Evolutionary conservation across 1,139 yeast genomes (phyloP).

Genomic region (Blastobotrys ciferrii): DNA sequence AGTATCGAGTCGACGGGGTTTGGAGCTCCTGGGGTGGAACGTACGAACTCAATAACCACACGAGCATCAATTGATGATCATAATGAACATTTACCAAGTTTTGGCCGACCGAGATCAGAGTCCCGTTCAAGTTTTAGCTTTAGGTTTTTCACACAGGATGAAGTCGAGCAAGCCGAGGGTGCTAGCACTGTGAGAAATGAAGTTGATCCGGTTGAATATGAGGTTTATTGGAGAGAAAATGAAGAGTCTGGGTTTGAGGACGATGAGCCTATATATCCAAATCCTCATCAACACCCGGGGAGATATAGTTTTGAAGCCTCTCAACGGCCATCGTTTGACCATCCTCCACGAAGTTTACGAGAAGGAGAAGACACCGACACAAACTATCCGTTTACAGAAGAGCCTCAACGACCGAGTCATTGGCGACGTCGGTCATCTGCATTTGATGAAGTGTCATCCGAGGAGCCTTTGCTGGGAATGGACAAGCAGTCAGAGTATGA

Average conservation of each 20-base stretch:
- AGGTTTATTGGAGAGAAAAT: constrained; percentile 35
- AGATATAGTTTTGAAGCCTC: constrained; percentile 21
- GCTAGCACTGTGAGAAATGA: constrained; percentile 70
- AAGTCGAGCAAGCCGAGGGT: constrained; percentile 84
- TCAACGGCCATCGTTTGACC: constrained; percentile 11
- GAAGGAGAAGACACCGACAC: background rate
- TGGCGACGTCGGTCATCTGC: constrained; percentile 24
- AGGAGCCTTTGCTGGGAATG: constrained; percentile 17
- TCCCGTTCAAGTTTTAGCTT: constrained; percentile 44
- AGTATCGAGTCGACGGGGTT: constrained; percentile 12
- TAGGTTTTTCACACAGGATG: constrained; percentile 76
- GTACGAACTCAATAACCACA: constrained; percentile 8
- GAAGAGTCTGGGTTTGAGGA: constrained; percentile 27
- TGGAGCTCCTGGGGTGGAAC: constrained; percentile 6
- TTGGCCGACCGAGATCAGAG: constrained; percentile 18
- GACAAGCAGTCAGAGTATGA: constrained; percentile 2
- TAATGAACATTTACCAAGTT: background rate
- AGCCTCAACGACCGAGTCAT: constrained; percentile 10
- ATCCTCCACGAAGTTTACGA: background rate
- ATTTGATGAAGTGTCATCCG: constrained; percentile 16
- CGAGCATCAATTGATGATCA: background rate
- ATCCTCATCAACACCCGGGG: constrained; percentile 26
- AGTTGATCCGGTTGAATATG: constrained; percentile 43
- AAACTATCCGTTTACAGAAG: constrained; percentile 7
- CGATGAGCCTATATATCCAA: constrained; percentile 34